These are phyloP conservation scores for Alternaria postmessia DNA, from an alignment of 2,329 filamentous ascomycete genomes.

Conservation along the genomic window DNA sequence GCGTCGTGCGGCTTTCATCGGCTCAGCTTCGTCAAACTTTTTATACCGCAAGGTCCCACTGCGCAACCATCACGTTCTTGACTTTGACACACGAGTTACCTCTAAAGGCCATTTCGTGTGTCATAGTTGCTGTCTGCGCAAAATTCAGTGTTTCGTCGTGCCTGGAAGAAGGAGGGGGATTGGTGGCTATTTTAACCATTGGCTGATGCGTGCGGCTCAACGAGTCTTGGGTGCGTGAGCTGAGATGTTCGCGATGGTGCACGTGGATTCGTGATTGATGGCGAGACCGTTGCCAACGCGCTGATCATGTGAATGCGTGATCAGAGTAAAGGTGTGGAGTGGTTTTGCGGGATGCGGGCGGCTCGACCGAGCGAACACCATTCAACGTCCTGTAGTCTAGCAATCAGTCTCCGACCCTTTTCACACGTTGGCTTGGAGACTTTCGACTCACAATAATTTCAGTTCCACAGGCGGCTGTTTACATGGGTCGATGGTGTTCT, in stretches of 20 bases:
- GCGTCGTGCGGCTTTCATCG: conserved; percentile 17
- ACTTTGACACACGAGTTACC: conserved; percentile 32
- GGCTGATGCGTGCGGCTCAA: conserved; percentile 20
- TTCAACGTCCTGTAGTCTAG: too few species aligned
- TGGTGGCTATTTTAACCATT: conserved; percentile 20
- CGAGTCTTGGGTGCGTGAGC: conserved; percentile 4
- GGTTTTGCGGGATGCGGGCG: neutral
- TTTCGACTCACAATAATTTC: fast-evolving
- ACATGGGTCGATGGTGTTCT: too few species aligned
- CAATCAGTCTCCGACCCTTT: fast-evolving
- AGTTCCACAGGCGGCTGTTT: too few species aligned
- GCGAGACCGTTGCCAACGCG: neutral
- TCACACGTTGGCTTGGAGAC: too few species aligned
- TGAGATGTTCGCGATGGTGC: conserved; percentile 16
- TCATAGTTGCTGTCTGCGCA: conserved; percentile 25
- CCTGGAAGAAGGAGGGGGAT: conserved; percentile 12
- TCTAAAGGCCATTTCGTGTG: conserved; percentile 34
- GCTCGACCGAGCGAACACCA: too few species aligned
- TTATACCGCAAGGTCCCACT: conserved; percentile 20
- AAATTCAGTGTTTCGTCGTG: conserved; percentile 24
- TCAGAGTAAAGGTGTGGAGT: neutral
- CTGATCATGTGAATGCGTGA: neutral
- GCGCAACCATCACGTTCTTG: conserved; percentile 10
- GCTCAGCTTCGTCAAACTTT: conserved; percentile 9
- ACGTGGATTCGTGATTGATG: conserved; percentile 8